These are phyloP conservation scores for Boletellus sp. DNA, from an alignment of 768 basidiomycete species.

Conservation along the genomic window DNA sequence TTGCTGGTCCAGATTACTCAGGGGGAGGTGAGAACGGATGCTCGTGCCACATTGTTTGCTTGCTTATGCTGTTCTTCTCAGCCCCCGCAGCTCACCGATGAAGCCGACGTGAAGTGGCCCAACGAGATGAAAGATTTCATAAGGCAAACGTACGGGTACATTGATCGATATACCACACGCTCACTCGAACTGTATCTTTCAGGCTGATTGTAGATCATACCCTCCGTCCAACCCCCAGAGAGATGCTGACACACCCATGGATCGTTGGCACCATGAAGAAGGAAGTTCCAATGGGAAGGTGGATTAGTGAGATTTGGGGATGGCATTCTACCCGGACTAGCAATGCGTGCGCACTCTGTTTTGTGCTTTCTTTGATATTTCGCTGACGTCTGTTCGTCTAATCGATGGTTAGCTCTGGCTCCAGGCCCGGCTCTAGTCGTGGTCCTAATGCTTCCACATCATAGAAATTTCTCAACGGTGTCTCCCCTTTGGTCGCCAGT, in stretches of 20 bases:
- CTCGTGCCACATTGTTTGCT: slow-evolving; percentile 5
- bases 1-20: slow-evolving; percentile 86
- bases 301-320: slow-evolving; percentile 83
- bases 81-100: slow-evolving; percentile 83
- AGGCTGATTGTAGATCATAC: slow-evolving; percentile 70
- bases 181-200: slow-evolving; percentile 4
- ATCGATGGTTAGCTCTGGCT: slow-evolving; percentile 15
- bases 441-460: slow-evolving; percentile 23
- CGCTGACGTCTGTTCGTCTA: neutral
- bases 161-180: slow-evolving; percentile 1
- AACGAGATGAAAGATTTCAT: slow-evolving; percentile 91
- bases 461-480: slow-evolving; percentile 17
- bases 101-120: slow-evolving; percentile 62
- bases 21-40: slow-evolving; percentile 53
- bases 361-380: neutral
- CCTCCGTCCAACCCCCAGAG: slow-evolving; percentile 74
- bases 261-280: slow-evolving; percentile 70
- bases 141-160: slow-evolving; percentile 63
- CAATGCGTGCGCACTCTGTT: slow-evolving; percentile 17
- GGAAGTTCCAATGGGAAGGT: slow-evolving; percentile 85
- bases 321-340: slow-evolving; percentile 50
- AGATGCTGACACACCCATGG: slow-evolving; percentile 84
- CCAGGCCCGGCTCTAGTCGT: slow-evolving; percentile 30
- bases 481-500: neutral
- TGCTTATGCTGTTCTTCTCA: slow-evolving; percentile 30